Percentiles rank a stretch among this genome's conserved stretches.
Evolutionary conservation across 768 basidiomycete species (phyloP).

Genomic region (Trametes gibbosa): DNA sequence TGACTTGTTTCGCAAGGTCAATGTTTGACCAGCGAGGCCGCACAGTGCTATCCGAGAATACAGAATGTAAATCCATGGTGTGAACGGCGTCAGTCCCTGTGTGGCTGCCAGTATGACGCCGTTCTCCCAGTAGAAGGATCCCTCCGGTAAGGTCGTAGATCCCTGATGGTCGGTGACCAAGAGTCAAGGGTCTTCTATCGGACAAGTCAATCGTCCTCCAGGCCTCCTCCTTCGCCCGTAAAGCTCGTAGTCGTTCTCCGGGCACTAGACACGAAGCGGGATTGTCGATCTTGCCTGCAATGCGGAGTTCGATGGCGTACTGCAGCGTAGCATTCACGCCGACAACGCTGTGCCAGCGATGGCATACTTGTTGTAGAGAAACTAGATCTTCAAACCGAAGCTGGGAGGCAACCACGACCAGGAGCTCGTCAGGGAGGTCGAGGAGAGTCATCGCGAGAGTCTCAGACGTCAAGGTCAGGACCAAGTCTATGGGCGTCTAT

Average conservation of each 20-base stretch:
- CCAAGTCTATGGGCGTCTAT: neutral
- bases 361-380: neutral
- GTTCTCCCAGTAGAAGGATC: slow-evolving; percentile 23
- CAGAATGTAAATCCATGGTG: slow-evolving; percentile 4
- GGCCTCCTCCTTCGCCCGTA: slow-evolving; percentile 11
- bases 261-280: slow-evolving; percentile 13
- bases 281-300: slow-evolving; percentile 18
- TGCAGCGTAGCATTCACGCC: slow-evolving; percentile 8
- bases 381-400: slow-evolving; percentile 4
- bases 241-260: slow-evolving; percentile 13
- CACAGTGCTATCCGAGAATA: neutral
- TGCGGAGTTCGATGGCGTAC: slow-evolving; percentile 17
- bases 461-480: neutral
- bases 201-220: slow-evolving; percentile 15
- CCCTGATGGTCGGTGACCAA: slow-evolving; percentile 19
- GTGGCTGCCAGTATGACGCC: neutral
- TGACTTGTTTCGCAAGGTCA: slow-evolving; percentile 18
- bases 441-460: slow-evolving; percentile 13
- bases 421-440: slow-evolving; percentile 21
- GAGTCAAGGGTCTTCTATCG: slow-evolving; percentile 1
- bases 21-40: slow-evolving; percentile 13
- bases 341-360: slow-evolving; percentile 6
- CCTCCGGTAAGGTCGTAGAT: slow-evolving; percentile 29
- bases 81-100: slow-evolving; percentile 14
- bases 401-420: slow-evolving; percentile 12